Conservation (phyloP, 257 asterid species). For the Solanum pimpinellifolium region DNA sequence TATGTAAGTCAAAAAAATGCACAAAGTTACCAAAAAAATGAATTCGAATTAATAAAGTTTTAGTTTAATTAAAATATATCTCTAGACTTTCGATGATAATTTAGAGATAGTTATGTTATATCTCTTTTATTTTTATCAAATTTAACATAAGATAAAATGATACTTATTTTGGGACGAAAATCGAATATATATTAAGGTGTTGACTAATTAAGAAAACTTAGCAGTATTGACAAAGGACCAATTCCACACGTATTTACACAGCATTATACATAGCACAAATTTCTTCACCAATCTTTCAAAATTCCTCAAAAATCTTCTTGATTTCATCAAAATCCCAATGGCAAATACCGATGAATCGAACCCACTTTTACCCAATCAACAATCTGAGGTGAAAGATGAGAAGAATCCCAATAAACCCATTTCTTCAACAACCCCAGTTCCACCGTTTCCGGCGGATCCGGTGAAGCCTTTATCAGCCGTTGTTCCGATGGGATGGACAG, state of each 20-base stretch:
- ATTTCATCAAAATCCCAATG: slow-evolving; percentile 17
- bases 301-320: neutral
- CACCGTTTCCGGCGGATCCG: slow-evolving; percentile 1
- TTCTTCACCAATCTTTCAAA: neutral
- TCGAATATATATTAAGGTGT: neutral
- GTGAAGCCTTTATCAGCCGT: slow-evolving; percentile 5
- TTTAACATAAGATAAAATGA: neutral
- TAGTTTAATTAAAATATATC: no score
- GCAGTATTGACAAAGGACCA: neutral
- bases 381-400: slow-evolving; percentile 12
- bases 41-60: accelerated
- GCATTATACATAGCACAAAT: neutral
- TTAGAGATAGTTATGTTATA: accelerated
- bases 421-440: slow-evolving; percentile 10
- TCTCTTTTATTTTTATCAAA: neutral
- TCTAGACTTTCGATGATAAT: accelerated
- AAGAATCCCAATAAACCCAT: slow-evolving; percentile 10
- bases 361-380: slow-evolving; percentile 46
- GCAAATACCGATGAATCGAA: slow-evolving; percentile 51
- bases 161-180: no score
- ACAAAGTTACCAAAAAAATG: no score
- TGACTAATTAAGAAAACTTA: neutral
- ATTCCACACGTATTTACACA: neutral
- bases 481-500: slow-evolving; percentile 59
- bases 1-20: no score